phyloP scores from a whole-genome alignment of 2,329 filamentous ascomycete genomes.

The Teratosphaeria viscida region DNA sequence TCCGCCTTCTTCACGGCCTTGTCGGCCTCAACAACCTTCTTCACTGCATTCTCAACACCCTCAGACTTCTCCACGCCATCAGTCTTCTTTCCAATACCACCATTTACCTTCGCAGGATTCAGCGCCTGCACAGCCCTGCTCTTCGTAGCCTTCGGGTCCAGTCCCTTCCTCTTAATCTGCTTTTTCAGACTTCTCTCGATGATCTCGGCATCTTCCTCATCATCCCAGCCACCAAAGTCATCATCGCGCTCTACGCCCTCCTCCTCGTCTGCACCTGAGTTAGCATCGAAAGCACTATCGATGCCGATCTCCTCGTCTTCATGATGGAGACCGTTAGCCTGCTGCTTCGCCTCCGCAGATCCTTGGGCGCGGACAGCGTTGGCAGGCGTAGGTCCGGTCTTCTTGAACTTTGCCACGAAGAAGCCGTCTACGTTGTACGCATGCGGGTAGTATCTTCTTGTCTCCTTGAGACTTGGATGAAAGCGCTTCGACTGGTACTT shows the following conservation, averaged over 20 bases:
- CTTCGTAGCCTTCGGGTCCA: constrained; percentile 33
- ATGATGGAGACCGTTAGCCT: constrained; percentile 12
- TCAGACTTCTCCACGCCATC: not conserved
- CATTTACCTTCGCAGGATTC: not conserved
- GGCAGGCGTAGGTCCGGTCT: constrained; percentile 65
- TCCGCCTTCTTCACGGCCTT: not conserved
- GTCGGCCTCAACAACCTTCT: not conserved
- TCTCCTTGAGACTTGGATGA: constrained; percentile 71
- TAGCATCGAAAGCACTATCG: constrained; percentile 11
- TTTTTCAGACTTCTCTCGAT: constrained; percentile 37
- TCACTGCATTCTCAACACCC: not conserved
- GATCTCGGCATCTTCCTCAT: constrained; percentile 39
- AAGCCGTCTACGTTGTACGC: constrained; percentile 95
- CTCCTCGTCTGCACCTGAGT: constrained; percentile 53
- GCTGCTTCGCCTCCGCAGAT: constrained; percentile 20
- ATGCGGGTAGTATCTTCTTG: constrained; percentile 80
- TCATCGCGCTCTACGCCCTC: constrained; percentile 23
- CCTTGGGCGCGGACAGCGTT: constrained; percentile 40
- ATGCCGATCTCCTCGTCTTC: constrained; percentile 48
- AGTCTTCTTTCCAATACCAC: not conserved
- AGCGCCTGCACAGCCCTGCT: constrained; percentile 13
- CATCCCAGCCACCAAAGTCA: constrained; percentile 41
- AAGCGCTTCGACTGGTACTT: constrained; percentile 87
- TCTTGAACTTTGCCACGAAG: constrained; percentile 96
- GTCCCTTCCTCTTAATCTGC: constrained; percentile 36